phyloP scores from a whole-genome alignment of 2,329 filamentous ascomycete species.

The Arthroderma sp. region DNA sequence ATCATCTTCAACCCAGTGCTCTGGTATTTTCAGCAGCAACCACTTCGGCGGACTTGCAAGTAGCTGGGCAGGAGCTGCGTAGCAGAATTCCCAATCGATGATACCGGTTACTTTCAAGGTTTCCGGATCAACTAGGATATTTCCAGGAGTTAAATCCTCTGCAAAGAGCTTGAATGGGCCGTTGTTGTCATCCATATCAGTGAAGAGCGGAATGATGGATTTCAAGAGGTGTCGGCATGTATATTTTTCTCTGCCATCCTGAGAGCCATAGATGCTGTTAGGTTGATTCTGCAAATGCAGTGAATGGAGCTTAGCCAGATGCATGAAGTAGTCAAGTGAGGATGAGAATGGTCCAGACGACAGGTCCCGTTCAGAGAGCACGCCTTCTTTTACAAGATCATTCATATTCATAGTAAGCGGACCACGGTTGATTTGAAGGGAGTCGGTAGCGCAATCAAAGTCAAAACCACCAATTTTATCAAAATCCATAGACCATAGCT shows the following conservation, averaged over 20 bases:
- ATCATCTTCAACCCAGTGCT: slow-evolving; percentile 8
- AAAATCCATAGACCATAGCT: slow-evolving; percentile 3
- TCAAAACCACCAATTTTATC: background rate
- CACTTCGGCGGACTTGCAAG: slow-evolving; percentile 28
- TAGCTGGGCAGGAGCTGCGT: slow-evolving; percentile 29
- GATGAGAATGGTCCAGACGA: background rate
- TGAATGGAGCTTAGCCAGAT: background rate
- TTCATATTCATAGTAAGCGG: background rate
- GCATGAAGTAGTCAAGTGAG: background rate
- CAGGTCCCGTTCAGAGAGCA: background rate
- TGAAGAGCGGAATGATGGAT: background rate
- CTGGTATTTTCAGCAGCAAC: slow-evolving; percentile 20
- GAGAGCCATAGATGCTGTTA: background rate
- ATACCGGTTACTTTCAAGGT: slow-evolving; percentile 17
- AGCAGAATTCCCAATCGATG: slow-evolving; percentile 34
- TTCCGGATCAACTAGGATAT: slow-evolving; percentile 19
- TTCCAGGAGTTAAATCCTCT: slow-evolving; percentile 25
- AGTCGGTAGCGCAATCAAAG: background rate
- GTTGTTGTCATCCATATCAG: background rate
- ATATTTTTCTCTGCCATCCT: background rate
- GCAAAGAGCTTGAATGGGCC: slow-evolving; percentile 19
- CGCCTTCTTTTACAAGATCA: background rate
- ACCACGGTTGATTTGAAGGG: background rate
- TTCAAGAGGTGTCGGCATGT: background rate
- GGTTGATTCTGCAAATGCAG: background rate